Base-by-base conservation (phyloP, 768 basidiomycete genomes). In the Lentinula edodes region DNA sequence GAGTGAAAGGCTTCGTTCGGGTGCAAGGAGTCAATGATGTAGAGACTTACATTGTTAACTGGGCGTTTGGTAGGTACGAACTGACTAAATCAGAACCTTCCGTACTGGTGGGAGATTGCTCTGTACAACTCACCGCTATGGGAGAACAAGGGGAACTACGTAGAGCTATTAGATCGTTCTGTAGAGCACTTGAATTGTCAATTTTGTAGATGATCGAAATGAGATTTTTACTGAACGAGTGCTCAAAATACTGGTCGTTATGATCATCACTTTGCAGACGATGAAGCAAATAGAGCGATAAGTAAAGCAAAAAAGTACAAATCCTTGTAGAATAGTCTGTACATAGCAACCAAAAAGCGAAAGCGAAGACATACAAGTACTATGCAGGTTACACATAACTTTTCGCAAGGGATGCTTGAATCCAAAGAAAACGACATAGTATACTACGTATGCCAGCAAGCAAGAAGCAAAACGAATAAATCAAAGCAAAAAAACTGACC, bases 31-130 rank as follows among this genome's bases (percentile, higher is more conserved):
- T 71, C 18, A 72, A 75, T 7, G 20, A 75, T 7, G 20, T 28
- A 28, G 51, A 46, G 9, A 34, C 23, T 64, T 71, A 80, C 69
- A 89, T 94, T 62, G 67, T 96, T 62, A 98, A 98, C 70, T 98
- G 93, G 93, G 94, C 95, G 6, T 98, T 97, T 74, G 92, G 92
- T 13, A 83, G 95, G 43, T 87, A 83, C 69, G 91, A 94, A 32
- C 80, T 86, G 10, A 76, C 71, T 4, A 66, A 71, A 18, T 4
- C 51, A 41, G 59, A 60, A 5, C 18, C 45, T 10, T 35, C 28
- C 12, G 58, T 36, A n/a, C 51, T 60, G 5, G n/a, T 7, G 9
- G 69, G 67, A 1, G 69, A 66, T 10, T 78, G 72, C 4, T 75
- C 78, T 34, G 68, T 93, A 23, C 77, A 80, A 59, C 65, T 96